Evolutionary conservation across 192 early-diverging fungal species (phyloP).

Genomic region (Coemansia brasiliensis): DNA sequence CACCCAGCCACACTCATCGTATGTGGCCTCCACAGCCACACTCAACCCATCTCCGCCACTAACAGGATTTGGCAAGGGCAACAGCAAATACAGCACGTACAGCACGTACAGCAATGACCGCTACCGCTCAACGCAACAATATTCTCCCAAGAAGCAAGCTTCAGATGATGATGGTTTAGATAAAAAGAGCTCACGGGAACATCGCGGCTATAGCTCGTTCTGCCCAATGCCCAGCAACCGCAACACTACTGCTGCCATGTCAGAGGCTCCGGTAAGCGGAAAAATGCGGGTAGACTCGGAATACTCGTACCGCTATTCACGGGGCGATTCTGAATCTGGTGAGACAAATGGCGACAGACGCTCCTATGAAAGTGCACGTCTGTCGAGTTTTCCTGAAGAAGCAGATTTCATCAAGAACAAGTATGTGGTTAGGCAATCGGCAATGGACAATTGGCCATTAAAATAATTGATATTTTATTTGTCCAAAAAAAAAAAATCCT

Average conservation of each 20-base stretch:
- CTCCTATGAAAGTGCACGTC: constrained; percentile 38
- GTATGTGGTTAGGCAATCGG: constrained; percentile 31
- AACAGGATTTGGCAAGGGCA: background rate
- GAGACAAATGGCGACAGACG: constrained; percentile 14
- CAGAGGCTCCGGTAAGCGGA: constrained; percentile 4
- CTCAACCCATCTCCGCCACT: constrained; percentile 12
- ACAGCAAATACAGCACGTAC: background rate
- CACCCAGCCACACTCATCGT: background rate
- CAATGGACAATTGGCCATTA: constrained; percentile 43
- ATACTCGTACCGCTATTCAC: background rate
- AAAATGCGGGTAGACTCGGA: constrained; percentile 9
- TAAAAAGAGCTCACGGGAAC: background rate
- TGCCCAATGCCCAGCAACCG: constrained; percentile 24
- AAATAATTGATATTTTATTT: constrained; percentile 1
- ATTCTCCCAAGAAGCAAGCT: constrained; percentile 2
- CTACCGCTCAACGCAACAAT: constrained; percentile 3
- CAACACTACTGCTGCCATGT: constrained; percentile 4
- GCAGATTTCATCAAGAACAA: constrained; percentile 44
- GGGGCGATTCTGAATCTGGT: constrained; percentile 21
- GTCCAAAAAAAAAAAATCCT: background rate
- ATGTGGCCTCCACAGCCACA: constrained; percentile 9
- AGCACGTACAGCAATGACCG: background rate
- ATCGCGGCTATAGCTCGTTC: constrained; percentile 39
- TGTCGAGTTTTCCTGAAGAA: constrained; percentile 35
- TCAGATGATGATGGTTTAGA: background rate